Base-by-base conservation (phyloP, 2,329 filamentous ascomycete genomes). In the Rutstroemia sp. region DNA sequence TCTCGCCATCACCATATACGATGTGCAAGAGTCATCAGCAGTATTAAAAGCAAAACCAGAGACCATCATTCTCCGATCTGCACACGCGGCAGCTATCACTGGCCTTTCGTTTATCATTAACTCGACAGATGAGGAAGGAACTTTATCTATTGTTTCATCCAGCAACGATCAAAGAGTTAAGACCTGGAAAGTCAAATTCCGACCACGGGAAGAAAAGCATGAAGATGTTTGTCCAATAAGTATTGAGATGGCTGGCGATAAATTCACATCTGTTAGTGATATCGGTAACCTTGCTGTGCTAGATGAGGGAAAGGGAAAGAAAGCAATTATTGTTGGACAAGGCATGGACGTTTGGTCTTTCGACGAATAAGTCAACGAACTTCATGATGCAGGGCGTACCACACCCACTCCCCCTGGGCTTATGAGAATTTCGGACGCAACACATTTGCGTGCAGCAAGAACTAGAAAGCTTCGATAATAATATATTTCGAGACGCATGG, bases 51-150 rank as follows among this genome's bases (percentile, higher is more conserved):
- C 21, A n/a, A 42, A 19, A 48, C 39, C 51, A 7, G 45, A 4
- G 7, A 51, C 17, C 3, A 53, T 59, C 25, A 60, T 79, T 10
- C 70, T 87, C 2, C 73, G 74, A 23, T 76, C 76, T 2, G 86
- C 87, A 0, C 89, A 94, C 65, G 83, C 85, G 0, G 87, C 87
- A 1, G 86, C 87, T 2, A 75, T 92, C 46, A 91, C 87, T 17
- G 82, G 80, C 38, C 30, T 48, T 38, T 4, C 36, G 14, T 51
- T 51, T 21, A n/a, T 34, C 12, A 30, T 44, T 23, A 25, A 16
- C n/a, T 27, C 23, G 17, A n/a, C 17, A 16, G 12, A 27, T 21
- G 30, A 27, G 4, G 3, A n/a, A 4, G 44, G 36, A 2, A 39
- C 4, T 27, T 27, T 54, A 17, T 50, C 63, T 1, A 65, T 77